Evolutionary conservation across 768 basidiomycete genomes (phyloP).

Genomic region (Kwoniella sp.): DNA sequence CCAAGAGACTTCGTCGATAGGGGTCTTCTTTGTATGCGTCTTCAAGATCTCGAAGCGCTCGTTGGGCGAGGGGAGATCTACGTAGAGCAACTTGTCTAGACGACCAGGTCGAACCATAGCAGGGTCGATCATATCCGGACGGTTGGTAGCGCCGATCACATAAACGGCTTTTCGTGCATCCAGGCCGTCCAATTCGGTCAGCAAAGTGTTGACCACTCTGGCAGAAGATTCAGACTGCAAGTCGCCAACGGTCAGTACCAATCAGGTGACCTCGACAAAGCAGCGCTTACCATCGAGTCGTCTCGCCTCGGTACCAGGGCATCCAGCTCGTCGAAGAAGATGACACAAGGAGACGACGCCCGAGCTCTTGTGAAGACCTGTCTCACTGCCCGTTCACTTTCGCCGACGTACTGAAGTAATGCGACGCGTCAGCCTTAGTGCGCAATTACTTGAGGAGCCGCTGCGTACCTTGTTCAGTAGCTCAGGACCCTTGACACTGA

Average conservation of each 20-base stretch:
- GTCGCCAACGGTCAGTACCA: neutral
- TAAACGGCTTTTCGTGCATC: slow-evolving; percentile 81
- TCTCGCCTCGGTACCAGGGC: slow-evolving; percentile 86
- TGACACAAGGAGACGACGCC: slow-evolving; percentile 88
- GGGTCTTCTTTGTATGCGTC: slow-evolving; percentile 67
- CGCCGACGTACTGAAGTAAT: slow-evolving; percentile 91
- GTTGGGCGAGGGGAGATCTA: slow-evolving; percentile 68
- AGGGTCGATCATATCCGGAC: slow-evolving; percentile 95
- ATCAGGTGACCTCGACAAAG: neutral
- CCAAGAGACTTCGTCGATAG: slow-evolving; percentile 55
- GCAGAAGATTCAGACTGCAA: slow-evolving; percentile 83
- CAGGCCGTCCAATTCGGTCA: slow-evolving; percentile 90
- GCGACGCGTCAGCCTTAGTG: too few relatives aligned
- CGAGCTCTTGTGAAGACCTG: slow-evolving; percentile 91
- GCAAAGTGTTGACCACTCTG: slow-evolving; percentile 85
- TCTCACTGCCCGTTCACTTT: slow-evolving; percentile 89
- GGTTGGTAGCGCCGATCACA: slow-evolving; percentile 90
- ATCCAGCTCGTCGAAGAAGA: slow-evolving; percentile 93
- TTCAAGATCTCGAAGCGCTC: slow-evolving; percentile 81
- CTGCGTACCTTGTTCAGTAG: slow-evolving; percentile 94
- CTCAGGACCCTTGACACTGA: slow-evolving; percentile 96
- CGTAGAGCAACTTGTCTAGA: slow-evolving; percentile 87
- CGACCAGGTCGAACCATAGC: slow-evolving; percentile 97
- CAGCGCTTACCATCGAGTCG: slow-evolving; percentile 67
- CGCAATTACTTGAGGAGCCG: too few relatives aligned